These are phyloP conservation scores for Coccomyxa sp. DNA, from an alignment of 139 green algal genomes.

Conservation along the genomic window DNA sequence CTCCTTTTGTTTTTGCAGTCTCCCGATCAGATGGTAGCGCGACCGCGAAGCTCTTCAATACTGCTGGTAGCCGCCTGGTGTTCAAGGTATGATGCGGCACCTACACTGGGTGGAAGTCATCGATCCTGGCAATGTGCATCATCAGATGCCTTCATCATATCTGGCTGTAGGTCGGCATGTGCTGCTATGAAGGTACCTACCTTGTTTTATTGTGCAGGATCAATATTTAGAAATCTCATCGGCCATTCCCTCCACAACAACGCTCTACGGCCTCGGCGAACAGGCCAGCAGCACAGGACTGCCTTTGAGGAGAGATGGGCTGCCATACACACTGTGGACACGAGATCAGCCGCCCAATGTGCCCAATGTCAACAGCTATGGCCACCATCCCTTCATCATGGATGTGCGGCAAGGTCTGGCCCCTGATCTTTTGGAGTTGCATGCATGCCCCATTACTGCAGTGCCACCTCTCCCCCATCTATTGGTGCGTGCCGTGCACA, in stretches of 20 bases:
- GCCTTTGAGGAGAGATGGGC: conserved; percentile 15
- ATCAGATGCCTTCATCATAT: background rate
- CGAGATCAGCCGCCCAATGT: conserved; percentile 27
- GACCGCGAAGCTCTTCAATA: background rate
- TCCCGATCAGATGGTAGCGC: background rate
- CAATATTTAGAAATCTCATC: conserved; percentile 48
- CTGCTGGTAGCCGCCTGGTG: background rate
- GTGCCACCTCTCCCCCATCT: background rate
- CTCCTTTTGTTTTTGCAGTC: background rate
- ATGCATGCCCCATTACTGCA: background rate
- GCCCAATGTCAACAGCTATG: conserved; percentile 49
- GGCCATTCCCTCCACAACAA: background rate
- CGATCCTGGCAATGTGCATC: background rate
- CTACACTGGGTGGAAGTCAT: background rate
- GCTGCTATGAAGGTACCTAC: background rate
- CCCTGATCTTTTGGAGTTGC: background rate
- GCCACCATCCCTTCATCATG: conserved; percentile 39
- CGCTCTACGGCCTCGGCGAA: conserved; percentile 50
- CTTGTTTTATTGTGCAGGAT: conserved; percentile 14
- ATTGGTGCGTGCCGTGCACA: background rate
- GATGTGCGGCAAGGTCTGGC: conserved; percentile 12
- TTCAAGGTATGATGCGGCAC: background rate
- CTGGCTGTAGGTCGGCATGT: background rate
- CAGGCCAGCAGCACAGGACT: conserved; percentile 5
- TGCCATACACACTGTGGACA: conserved; percentile 40